These are phyloP conservation scores for Fusarium tricinctum DNA, from an alignment of 2,329 filamentous ascomycete genomes.

Conservation along the genomic window DNA sequence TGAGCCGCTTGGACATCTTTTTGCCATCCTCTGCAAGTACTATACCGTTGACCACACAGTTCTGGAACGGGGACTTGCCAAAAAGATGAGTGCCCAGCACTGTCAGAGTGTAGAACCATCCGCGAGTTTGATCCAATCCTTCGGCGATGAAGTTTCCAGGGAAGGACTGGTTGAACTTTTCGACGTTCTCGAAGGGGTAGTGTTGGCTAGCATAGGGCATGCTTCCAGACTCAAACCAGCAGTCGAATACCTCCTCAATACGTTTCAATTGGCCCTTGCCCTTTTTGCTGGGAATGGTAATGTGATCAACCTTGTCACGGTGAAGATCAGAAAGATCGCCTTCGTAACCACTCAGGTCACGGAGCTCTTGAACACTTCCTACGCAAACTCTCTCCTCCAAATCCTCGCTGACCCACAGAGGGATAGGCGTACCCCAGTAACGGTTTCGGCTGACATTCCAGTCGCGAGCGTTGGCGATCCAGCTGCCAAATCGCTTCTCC, in stretches of 20 bases:
- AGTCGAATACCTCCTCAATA: conserved; percentile 92
- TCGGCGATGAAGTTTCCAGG: conserved; percentile 96
- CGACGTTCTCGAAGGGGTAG: conserved; percentile 91
- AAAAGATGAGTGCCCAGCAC: conserved; percentile 92
- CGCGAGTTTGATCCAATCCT: conserved; percentile 91
- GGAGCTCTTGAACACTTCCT: conserved; percentile 87
- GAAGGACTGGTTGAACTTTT: conserved; percentile 83
- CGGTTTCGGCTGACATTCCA: conserved; percentile 96
- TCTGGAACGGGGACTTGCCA: conserved; percentile 88
- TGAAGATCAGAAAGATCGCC: conserved; percentile 89
- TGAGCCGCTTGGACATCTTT: conserved; percentile 98
- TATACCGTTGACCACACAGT: conserved; percentile 96
- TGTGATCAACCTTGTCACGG: conserved; percentile 91
- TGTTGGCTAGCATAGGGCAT: conserved; percentile 95
- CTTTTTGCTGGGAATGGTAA: conserved; percentile 91
- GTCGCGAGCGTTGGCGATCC: conserved; percentile 91
- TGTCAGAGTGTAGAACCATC: conserved; percentile 96
- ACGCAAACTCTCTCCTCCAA: conserved; percentile 88
- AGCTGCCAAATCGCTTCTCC: conserved; percentile 89
- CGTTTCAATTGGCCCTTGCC: conserved; percentile 87
- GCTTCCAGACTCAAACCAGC: conserved; percentile 96
- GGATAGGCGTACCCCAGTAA: conserved; percentile 95
- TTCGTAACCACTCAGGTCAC: conserved; percentile 85
- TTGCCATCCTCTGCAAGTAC: conserved; percentile 95
- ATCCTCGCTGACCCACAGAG: conserved; percentile 92